phyloP scores from a whole-genome alignment of 441 rosid species.

The Monsonia emarginata region DNA sequence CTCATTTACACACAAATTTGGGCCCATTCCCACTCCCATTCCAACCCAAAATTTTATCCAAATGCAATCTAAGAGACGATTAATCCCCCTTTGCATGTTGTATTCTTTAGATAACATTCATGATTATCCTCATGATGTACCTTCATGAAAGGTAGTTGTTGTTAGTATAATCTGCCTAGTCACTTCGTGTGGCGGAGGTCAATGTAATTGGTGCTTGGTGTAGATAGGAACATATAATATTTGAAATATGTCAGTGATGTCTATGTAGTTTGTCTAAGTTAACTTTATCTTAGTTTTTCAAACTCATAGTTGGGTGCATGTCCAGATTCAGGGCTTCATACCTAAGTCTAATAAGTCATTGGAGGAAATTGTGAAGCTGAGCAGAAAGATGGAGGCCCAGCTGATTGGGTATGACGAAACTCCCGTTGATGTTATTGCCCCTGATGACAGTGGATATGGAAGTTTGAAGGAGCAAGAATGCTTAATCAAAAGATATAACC shows the following conservation, averaged over 20 bases:
- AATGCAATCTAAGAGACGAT: too few species aligned
- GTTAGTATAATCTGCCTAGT: not conserved
- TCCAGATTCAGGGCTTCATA: conserved; percentile 52
- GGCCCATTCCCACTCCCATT: too few species aligned
- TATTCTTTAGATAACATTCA: not conserved
- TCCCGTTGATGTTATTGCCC: conserved; percentile 38
- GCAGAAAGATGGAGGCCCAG: conserved; percentile 44
- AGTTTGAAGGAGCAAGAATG: conserved; percentile 27
- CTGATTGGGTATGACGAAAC: conserved; percentile 80
- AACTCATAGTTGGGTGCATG: not conserved
- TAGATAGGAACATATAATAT: not conserved
- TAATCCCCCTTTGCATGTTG: not conserved
- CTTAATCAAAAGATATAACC: conserved; percentile 14
- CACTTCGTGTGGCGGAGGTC: not conserved
- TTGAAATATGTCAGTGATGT: not conserved
- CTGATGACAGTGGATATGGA: conserved; percentile 22
- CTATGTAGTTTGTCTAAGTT: not conserved
- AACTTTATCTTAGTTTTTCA: not conserved
- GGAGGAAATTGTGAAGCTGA: conserved; percentile 50
- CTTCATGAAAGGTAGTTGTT: too few species aligned
- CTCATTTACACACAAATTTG: too few species aligned
- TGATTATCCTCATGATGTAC: not conserved
- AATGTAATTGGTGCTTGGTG: not conserved
- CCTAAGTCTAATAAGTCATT: conserved; percentile 37
- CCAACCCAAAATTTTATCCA: too few species aligned